Conservation (phyloP, 2,329 filamentous ascomycete genomes). For the Dryadomyces sulphureus region DNA sequence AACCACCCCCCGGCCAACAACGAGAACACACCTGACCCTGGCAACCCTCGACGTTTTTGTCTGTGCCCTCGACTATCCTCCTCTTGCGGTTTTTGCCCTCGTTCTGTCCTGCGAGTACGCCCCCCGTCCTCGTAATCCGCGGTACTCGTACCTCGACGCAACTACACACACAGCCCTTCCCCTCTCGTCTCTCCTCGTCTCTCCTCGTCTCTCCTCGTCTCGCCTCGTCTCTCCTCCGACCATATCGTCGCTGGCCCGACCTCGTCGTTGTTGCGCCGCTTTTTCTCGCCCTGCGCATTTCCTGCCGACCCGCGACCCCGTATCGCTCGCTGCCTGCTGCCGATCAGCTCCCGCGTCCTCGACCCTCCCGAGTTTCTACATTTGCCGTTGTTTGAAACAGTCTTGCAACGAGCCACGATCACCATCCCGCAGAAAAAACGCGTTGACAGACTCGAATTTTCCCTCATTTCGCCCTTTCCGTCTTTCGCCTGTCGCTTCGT, state of each 20-base stretch:
- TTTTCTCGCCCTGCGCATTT: too few species aligned
- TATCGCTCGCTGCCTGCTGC: background rate
- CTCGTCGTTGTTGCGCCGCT: constrained; percentile 2
- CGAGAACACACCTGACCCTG: background rate
- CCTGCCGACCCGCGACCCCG: too few species aligned
- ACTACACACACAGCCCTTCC: too few species aligned
- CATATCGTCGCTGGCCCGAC: constrained; percentile 4
- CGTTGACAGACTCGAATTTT: background rate
- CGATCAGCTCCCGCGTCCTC: background rate
- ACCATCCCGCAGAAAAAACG: background rate
- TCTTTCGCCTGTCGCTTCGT: too few species aligned
- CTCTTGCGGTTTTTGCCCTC: too few species aligned
- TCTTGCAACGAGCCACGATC: background rate
- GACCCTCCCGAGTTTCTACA: too few species aligned
- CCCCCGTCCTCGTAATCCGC: too few species aligned
- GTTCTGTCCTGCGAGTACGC: too few species aligned
- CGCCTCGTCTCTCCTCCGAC: background rate
- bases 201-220: background rate
- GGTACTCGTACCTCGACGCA: too few species aligned
- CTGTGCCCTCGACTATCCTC: background rate
- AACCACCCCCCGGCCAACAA: background rate
- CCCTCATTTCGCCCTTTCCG: background rate
- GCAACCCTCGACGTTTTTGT: background rate
- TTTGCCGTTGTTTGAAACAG: background rate
- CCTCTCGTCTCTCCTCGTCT: background rate